Evolutionary conservation across 495 filamentous ascomycete genomes (phyloP).

Genomic region (Halenospora varia): DNA sequence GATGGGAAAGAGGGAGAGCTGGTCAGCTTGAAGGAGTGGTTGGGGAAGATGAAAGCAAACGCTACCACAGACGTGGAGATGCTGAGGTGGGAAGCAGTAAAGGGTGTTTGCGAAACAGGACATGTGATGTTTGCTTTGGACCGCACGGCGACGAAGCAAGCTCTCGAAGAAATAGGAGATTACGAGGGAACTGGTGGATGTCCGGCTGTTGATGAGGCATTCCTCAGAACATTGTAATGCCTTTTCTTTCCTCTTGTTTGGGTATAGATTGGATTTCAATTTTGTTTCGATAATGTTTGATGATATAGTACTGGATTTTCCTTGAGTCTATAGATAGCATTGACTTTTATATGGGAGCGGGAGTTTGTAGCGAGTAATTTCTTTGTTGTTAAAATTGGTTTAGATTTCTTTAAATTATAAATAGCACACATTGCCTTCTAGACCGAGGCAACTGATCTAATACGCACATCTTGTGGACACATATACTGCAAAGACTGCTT

Average conservation of each 20-base stretch:
- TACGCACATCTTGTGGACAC: conserved; percentile 37
- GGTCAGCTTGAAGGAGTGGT: not conserved
- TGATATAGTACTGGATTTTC: no score
- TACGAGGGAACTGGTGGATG: not conserved
- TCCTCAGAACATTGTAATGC: no score
- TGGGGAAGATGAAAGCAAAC: not conserved
- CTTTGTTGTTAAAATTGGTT: no score
- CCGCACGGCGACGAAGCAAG: not conserved
- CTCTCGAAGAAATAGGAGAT: not conserved
- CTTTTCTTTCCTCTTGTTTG: no score
- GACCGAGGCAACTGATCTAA: conserved; percentile 32
- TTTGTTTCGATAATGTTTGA: no score
- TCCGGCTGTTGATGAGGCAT: not conserved
- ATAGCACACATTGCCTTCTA: conserved; percentile 39
- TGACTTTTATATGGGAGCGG: no score
- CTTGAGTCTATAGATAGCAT: no score
- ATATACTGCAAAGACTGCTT: conserved; percentile 45
- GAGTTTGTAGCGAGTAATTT: no score
- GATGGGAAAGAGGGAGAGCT: not conserved
- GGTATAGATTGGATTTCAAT: no score
- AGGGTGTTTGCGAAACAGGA: not conserved
- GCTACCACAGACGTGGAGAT: not conserved
- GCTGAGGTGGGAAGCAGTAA: not conserved
- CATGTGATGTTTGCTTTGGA: not conserved
- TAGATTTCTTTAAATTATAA: no score